A percentile compares a stretch with the other conserved stretches of the same genome.
These are phyloP conservation scores for Trypanosoma brucei DNA, from an alignment of 208 protist genomes.

Conservation along the genomic window DNA sequence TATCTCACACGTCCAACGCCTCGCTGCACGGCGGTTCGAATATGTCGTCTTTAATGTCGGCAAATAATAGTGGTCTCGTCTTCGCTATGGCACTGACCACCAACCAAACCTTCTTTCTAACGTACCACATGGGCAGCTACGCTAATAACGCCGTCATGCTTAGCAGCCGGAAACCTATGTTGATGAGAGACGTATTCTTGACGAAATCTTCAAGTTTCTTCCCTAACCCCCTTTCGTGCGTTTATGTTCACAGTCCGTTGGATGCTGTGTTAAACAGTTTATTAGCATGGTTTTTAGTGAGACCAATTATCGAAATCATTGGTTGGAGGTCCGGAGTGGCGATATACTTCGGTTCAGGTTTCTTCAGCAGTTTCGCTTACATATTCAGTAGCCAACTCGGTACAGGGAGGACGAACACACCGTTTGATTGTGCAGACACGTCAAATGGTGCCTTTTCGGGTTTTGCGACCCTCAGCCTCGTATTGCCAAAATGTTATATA, in stretches of 20 bases:
- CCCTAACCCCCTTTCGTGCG: conserved; percentile 79
- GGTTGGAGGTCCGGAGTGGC: conserved; percentile 48
- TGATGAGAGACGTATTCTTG: conserved; percentile 85
- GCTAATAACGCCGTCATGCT: conserved; percentile 76
- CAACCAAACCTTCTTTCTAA: conserved; percentile 64
- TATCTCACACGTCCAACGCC: too few species aligned
- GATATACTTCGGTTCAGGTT: conserved; percentile 66
- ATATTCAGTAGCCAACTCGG: conserved; percentile 59
- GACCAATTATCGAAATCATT: conserved; percentile 51
- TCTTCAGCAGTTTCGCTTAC: conserved; percentile 83
- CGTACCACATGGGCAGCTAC: conserved; percentile 82
- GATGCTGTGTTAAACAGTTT: conserved; percentile 66
- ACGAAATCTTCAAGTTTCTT: conserved; percentile 44
- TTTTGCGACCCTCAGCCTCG: conserved; percentile 61
- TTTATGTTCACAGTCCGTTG: conserved; percentile 49
- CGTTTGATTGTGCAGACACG: conserved; percentile 57
- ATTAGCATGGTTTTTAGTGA: conserved; percentile 50
- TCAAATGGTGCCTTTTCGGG: conserved; percentile 78
- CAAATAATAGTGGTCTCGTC: conserved; percentile 36
- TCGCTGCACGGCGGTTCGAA: not conserved
- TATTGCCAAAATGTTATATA: conserved; percentile 61
- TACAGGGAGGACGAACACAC: conserved; percentile 37
- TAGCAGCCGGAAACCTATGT: conserved; percentile 71
- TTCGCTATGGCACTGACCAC: conserved; percentile 65
- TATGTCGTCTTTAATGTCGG: conserved; percentile 20